phyloP scores from a whole-genome alignment of 1,139 yeast species.

The Pichia sp. region DNA sequence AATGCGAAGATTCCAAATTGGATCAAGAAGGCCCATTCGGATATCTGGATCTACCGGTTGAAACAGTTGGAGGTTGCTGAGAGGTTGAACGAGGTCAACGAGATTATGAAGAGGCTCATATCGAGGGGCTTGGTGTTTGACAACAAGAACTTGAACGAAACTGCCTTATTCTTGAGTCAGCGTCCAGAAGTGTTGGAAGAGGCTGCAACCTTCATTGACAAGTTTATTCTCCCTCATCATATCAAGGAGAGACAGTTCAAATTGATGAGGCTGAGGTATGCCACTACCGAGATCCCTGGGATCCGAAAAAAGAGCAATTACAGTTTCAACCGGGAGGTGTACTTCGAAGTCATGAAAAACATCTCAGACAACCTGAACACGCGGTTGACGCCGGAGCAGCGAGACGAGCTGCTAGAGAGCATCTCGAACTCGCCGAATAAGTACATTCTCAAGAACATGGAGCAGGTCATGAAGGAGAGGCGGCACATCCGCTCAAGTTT shows the following conservation, averaged over 20 bases:
- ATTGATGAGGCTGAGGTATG: conserved; percentile 23
- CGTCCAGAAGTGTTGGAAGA: conserved; percentile 28
- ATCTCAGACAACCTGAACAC: conserved; percentile 16
- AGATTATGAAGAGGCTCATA: conserved; percentile 31
- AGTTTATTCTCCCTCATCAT: conserved; percentile 38
- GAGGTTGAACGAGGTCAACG: conserved; percentile 28
- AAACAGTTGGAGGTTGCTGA: conserved; percentile 25
- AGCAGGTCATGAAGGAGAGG: conserved; percentile 12
- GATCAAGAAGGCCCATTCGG: conserved; percentile 23
- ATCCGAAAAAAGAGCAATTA: conserved; percentile 24
- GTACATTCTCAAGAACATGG: conserved; percentile 23
- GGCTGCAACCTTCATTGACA: conserved; percentile 38
- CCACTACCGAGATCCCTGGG: conserved; percentile 22
- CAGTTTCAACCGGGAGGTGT: conserved; percentile 41
- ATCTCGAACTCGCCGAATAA: conserved; percentile 17
- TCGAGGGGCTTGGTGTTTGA: conserved; percentile 36
- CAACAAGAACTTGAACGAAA: conserved; percentile 39
- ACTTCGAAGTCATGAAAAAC: conserved; percentile 40
- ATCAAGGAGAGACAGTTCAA: conserved; percentile 18
- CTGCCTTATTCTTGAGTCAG: conserved; percentile 33
- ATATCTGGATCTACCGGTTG: conserved; percentile 30
- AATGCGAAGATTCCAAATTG: conserved; percentile 22
- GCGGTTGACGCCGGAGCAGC: conserved; percentile 14
- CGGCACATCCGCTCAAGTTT: conserved; percentile 15
- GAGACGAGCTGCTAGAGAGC: conserved; percentile 14